Percentiles rank a stretch among this genome's conserved stretches.
phyloP scores from a whole-genome alignment of 257 asterid genomes.

The Gentiana straminea region DNA sequence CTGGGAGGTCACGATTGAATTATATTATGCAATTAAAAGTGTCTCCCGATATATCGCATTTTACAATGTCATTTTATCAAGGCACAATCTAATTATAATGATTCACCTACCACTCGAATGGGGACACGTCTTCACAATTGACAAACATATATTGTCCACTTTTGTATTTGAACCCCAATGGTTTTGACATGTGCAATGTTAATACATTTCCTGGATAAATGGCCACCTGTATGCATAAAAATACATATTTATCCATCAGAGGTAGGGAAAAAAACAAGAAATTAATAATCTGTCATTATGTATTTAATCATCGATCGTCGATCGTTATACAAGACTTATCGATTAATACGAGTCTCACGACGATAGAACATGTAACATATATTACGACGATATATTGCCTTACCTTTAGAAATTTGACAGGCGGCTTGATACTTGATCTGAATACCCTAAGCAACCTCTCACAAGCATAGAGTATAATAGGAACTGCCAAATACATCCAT shows the following conservation, averaged over 20 bases:
- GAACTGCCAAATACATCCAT: conserved; percentile 76
- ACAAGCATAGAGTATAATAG: conserved; percentile 41
- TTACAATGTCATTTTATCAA: too few species aligned
- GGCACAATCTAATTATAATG: neutral
- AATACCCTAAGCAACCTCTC: conserved; percentile 61
- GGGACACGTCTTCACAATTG: conserved; percentile 71
- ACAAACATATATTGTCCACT: conserved; percentile 96
- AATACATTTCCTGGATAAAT: conserved; percentile 80
- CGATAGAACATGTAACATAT: conserved; percentile 28
- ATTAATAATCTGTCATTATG: neutral
- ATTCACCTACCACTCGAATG: conserved; percentile 61
- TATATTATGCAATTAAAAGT: too few species aligned
- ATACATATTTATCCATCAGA: neutral
- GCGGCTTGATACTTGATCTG: conserved; percentile 37
- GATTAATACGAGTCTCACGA: neutral
- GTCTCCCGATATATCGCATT: too few species aligned
- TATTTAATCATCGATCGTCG: too few species aligned
- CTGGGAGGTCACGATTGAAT: too few species aligned
- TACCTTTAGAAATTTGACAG: too few species aligned
- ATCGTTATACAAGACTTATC: too few species aligned
- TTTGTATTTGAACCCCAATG: conserved; percentile 74
- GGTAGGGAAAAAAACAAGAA: neutral
- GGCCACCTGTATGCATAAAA: conserved; percentile 47
- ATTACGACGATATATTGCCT: conserved; percentile 22
- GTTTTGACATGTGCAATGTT: conserved; percentile 78